Evolutionary conservation across 495 filamentous ascomycete genomes (phyloP).

Genomic region (Cairneyella variabilis): DNA sequence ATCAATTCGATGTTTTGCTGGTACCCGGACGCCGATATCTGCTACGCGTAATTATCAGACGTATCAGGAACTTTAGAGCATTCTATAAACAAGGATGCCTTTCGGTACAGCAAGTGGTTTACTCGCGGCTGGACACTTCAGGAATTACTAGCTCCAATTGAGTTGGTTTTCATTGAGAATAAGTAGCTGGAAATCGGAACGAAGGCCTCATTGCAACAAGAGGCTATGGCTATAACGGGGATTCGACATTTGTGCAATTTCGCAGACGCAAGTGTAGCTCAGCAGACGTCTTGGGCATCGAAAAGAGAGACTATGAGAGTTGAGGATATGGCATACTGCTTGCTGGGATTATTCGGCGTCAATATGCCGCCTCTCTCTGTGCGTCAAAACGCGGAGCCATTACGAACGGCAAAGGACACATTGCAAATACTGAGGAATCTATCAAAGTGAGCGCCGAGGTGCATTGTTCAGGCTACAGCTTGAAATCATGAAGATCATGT

Average conservation of each 20-base stretch:
- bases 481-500: slow-evolving; percentile 9
- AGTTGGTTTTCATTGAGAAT: slow-evolving; percentile 1
- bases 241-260: slow-evolving; percentile 6
- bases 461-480: slow-evolving; percentile 12
- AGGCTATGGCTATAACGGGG: not conserved
- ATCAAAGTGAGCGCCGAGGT: slow-evolving; percentile 6
- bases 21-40: slow-evolving; percentile 30
- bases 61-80: not conserved
- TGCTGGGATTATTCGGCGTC: slow-evolving; percentile 14
- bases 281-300: slow-evolving; percentile 13
- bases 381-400: no score
- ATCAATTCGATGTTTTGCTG: slow-evolving; percentile 35
- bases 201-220: not conserved
- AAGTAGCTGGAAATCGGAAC: slow-evolving; percentile 9
- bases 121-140: no score
- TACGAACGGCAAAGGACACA: no score
- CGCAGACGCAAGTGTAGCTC: not conserved
- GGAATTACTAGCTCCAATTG: not conserved
- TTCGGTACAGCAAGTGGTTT: slow-evolving; percentile 8
- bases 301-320: slow-evolving; percentile 4
- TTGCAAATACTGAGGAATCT: no score
- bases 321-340: slow-evolving; percentile 16
- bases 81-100: not conserved
- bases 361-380: slow-evolving; percentile 13
- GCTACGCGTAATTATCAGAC: slow-evolving; percentile 33